Percentiles rank a stretch among this genome's conserved stretches.
Evolutionary conservation across 805 yeast species (phyloP).

Genomic region (Hanseniaspora guilliermondii): DNA sequence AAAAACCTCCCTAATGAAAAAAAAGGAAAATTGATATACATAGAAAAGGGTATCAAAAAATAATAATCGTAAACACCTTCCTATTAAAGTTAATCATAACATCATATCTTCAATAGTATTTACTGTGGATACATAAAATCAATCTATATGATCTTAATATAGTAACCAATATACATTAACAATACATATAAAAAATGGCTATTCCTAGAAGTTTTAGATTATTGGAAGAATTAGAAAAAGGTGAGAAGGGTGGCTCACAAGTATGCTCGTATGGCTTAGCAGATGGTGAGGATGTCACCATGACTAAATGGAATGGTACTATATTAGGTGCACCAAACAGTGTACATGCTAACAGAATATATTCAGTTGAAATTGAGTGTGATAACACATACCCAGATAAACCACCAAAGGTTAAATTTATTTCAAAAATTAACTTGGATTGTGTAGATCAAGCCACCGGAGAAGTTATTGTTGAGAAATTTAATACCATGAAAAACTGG

Average conservation of each 20-base stretch:
- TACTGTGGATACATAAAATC: too few relatives aligned
- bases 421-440: slow-evolving; percentile 78
- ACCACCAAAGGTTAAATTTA: slow-evolving; percentile 74
- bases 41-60: too few relatives aligned
- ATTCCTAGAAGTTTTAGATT: slow-evolving; percentile 84
- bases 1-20: too few relatives aligned
- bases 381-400: slow-evolving; percentile 75
- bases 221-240: slow-evolving; percentile 92
- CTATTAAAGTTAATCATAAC: too few relatives aligned
- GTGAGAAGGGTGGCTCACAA: slow-evolving; percentile 97
- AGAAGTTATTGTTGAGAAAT: slow-evolving; percentile 37
- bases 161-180: background rate
- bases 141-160: too few relatives aligned
- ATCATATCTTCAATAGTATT: too few relatives aligned
- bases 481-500: slow-evolving; percentile 72
- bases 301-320: slow-evolving; percentile 97
- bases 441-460: slow-evolving; percentile 66
- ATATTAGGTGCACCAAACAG: slow-evolving; percentile 93
- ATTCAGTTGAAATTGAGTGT: slow-evolving; percentile 68
- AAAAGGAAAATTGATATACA: too few relatives aligned
- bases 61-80: too few relatives aligned
- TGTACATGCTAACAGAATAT: slow-evolving; percentile 84
- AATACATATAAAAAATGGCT: slow-evolving; percentile 1
- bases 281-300: slow-evolving; percentile 78
- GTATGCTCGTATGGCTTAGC: slow-evolving; percentile 90